phyloP scores from a whole-genome alignment of 306 rosid species.

The Morella rubra region DNA sequence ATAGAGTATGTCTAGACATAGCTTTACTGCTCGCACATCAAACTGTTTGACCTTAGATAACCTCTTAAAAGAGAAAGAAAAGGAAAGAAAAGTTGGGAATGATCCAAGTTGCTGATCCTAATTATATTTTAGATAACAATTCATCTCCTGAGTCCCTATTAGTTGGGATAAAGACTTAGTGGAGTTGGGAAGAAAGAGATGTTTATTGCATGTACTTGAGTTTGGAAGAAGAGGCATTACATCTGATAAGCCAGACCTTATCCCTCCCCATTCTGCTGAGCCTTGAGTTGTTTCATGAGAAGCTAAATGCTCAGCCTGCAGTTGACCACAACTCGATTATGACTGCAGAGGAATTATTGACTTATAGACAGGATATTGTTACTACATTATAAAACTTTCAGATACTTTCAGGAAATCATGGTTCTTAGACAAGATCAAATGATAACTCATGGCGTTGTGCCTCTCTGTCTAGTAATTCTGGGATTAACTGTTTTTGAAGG shows the following conservation, averaged over 20 bases:
- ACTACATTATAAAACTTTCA: too few species aligned
- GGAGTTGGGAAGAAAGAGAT: neutral
- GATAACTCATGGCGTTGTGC: neutral
- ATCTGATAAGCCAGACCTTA: too few species aligned
- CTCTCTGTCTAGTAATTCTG: neutral
- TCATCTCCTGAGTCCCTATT: neutral
- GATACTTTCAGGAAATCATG: neutral
- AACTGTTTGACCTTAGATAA: too few species aligned
- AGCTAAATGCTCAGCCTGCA: neutral
- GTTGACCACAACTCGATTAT: neutral
- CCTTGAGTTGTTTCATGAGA: neutral
- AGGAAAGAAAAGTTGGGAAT: too few species aligned
- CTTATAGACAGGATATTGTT: neutral
- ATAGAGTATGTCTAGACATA: too few species aligned
- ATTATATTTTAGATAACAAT: neutral
- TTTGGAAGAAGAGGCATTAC: too few species aligned
- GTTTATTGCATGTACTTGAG: neutral
- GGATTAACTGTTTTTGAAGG: conserved; percentile 2
- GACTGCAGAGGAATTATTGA: neutral
- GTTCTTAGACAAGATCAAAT: neutral
- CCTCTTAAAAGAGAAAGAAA: too few species aligned
- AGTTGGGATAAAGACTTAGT: neutral
- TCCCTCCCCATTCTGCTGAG: neutral
- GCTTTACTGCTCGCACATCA: too few species aligned
- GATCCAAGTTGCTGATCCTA: too few species aligned